Evolutionary conservation across 108 stramenopile genomes (phyloP).

Genomic region (Nitzschia sp.): DNA sequence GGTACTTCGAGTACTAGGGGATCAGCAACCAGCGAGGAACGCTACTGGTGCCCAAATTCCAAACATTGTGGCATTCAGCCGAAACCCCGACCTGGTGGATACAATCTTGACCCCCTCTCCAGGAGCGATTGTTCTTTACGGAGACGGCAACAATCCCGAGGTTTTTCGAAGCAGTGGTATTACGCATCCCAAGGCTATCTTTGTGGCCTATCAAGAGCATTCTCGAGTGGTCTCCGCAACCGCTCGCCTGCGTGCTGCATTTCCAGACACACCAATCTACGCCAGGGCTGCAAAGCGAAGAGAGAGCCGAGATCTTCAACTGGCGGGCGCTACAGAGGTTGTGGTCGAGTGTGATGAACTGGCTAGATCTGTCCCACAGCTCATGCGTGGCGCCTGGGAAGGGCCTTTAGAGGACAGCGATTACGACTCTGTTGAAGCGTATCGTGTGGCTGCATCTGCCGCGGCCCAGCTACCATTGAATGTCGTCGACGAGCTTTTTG

Average conservation of each 20-base stretch:
- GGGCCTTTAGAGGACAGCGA: constrained; percentile 1
- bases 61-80: constrained; percentile 61
- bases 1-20: constrained; percentile 36
- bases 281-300: constrained; percentile 42
- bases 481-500: constrained; percentile 30
- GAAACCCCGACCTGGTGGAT: constrained; percentile 42
- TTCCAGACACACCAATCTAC: constrained; percentile 53
- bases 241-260: constrained; percentile 41
- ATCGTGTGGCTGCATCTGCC: constrained; percentile 20
- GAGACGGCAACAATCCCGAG: constrained; percentile 56
- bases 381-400: constrained; percentile 31
- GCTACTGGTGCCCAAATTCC: constrained; percentile 26
- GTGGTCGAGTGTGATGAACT: constrained; percentile 66
- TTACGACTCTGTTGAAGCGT: constrained; percentile 5
- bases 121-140: constrained; percentile 49
- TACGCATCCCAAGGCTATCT: constrained; percentile 51
- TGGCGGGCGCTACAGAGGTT: constrained; percentile 58
- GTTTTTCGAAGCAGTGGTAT: constrained; percentile 58
- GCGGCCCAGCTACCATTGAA: constrained; percentile 24
- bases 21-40: constrained; percentile 6
- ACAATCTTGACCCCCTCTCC: constrained; percentile 31
- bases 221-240: constrained; percentile 39
- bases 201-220: constrained; percentile 55
- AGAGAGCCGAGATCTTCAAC: constrained; percentile 45
- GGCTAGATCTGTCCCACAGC: constrained; percentile 39